These are phyloP conservation scores for Pholiota adiposa DNA, from an alignment of 1,284 basidiomycete species.

Conservation along the genomic window DNA sequence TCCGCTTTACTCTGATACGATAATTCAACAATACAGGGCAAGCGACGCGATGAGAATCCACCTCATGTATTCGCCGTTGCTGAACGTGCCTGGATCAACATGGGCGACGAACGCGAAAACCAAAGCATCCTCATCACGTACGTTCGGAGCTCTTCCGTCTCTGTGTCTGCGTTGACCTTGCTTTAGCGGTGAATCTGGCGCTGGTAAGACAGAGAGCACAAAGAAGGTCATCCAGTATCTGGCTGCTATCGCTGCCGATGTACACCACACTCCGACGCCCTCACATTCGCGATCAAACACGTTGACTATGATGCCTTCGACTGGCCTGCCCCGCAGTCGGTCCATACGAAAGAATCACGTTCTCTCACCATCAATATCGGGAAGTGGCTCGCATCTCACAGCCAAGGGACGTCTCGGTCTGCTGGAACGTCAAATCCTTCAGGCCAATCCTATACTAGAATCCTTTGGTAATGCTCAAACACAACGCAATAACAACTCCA, in stretches of 20 bases:
- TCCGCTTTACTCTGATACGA: slow-evolving; percentile 92
- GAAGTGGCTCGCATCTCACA: slow-evolving; percentile 50
- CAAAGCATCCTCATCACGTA: slow-evolving; percentile 99
- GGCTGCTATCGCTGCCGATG: slow-evolving; percentile 92
- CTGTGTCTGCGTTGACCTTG: slow-evolving; percentile 11
- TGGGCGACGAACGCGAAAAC: slow-evolving; percentile 96
- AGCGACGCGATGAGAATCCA: slow-evolving; percentile 92
- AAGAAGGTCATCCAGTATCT: slow-evolving; percentile 99
- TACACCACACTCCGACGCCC: slow-evolving; percentile 57
- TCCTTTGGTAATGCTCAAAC: slow-evolving; percentile 99
- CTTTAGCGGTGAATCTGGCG: slow-evolving; percentile 93
- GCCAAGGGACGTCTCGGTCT: slow-evolving; percentile 81
- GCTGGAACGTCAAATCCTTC: slow-evolving; percentile 95
- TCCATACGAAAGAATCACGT: slow-evolving; percentile 52
- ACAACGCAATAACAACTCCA: slow-evolving; percentile 98
- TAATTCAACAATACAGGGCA: slow-evolving; percentile 93
- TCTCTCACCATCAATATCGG: slow-evolving; percentile 44
- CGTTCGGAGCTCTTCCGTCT: slow-evolving; percentile 36
- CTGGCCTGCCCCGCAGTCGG: slow-evolving; percentile 61
- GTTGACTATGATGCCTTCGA: slow-evolving; percentile 56
- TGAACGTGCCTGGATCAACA: slow-evolving; percentile 97
- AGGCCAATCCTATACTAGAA: slow-evolving; percentile 98
- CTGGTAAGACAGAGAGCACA: slow-evolving; percentile 99
- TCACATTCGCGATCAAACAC: slow-evolving; percentile 66
- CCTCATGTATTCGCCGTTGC: slow-evolving; percentile 98